Evolutionary conservation across 768 basidiomycete genomes (phyloP).

Genomic region (Lactifluus pinguis): DNA sequence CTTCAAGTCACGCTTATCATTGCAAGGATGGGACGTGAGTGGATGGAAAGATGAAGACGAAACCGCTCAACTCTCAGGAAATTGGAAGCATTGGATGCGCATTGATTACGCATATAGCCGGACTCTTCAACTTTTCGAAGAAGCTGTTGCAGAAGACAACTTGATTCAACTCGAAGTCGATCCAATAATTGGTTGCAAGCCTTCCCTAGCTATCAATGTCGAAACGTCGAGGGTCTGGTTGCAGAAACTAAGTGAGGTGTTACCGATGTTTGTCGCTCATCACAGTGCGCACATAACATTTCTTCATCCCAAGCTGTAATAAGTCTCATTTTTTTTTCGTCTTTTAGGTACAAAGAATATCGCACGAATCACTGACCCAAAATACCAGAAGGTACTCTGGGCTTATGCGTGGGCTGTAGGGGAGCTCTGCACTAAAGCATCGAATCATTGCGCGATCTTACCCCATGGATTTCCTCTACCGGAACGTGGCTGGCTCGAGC

Average conservation of each 20-base stretch:
- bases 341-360: background rate
- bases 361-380: background rate
- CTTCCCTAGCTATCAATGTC: background rate
- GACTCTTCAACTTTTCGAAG: background rate
- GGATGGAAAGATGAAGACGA: background rate
- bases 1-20: background rate
- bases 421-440: background rate
- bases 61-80: too few species aligned
- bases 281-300: background rate
- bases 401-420: background rate
- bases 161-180: background rate
- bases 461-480: background rate
- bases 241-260: background rate
- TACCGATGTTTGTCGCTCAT: slow-evolving; percentile 1
- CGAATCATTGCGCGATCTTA: too few species aligned
- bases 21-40: slow-evolving; percentile 1
- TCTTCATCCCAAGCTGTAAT: background rate
- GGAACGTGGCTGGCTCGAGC: background rate
- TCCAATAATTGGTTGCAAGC: background rate
- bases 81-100: background rate
- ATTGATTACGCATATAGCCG: background rate
- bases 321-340: background rate
- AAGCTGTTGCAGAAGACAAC: background rate
- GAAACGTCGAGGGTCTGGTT: background rate
- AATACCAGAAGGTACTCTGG: background rate